phyloP scores from a whole-genome alignment of 257 asterid species.

The Solanum clarkiae region DNA sequence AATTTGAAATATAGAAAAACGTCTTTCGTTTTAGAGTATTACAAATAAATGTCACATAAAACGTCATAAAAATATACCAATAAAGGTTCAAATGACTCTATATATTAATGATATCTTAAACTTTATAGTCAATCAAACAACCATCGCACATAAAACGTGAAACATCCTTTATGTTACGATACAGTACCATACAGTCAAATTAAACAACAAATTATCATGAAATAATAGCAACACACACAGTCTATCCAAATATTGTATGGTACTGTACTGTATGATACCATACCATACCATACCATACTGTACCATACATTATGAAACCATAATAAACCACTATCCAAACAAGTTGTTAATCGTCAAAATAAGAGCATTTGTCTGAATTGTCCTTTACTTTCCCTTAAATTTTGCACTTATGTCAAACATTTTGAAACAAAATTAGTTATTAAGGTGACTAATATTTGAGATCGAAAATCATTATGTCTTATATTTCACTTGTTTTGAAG shows the following conservation, averaged over 20 bases:
- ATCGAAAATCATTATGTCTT: neutral
- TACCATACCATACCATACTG: too few species aligned
- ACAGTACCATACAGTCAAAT: too few species aligned
- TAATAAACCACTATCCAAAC: too few species aligned
- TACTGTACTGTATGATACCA: too few species aligned
- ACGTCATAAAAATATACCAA: neutral
- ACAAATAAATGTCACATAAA: neutral
- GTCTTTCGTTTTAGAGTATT: neutral
- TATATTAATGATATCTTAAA: neutral
- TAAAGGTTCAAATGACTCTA: neutral
- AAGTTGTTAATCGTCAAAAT: neutral
- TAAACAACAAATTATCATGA: too few species aligned
- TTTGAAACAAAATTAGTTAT: neutral
- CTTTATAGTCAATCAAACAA: neutral
- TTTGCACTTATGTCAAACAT: neutral
- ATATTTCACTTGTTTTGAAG: slow-evolving; percentile 14
- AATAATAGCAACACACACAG: too few species aligned
- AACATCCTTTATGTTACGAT: too few species aligned
- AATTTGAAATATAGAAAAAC: neutral
- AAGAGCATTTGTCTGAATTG: neutral
- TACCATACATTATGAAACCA: too few species aligned
- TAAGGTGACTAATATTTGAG: neutral
- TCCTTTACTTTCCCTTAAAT: neutral
- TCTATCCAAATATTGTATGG: too few species aligned
- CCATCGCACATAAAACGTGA: neutral